Conservation (phyloP, 345 rosid species). For the Trapa incisa region DNA sequence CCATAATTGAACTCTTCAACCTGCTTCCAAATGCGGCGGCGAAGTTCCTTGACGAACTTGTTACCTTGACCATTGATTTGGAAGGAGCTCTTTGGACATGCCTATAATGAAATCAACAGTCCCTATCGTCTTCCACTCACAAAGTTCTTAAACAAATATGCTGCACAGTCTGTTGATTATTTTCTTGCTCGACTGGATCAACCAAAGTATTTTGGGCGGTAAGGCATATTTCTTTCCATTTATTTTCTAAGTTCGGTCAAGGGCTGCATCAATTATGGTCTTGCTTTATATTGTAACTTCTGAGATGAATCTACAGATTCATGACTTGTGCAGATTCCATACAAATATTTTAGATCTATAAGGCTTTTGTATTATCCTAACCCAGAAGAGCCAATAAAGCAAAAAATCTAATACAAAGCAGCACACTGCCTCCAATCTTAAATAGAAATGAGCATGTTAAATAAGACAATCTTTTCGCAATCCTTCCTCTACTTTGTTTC, state of each 20-base stretch:
- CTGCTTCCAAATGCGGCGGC: conserved; percentile 95
- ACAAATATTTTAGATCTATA: background rate
- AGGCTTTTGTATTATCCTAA: background rate
- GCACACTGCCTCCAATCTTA: background rate
- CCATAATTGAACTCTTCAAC: conserved; percentile 97
- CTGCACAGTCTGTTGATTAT: conserved; percentile 88
- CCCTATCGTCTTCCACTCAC: conserved; percentile 96
- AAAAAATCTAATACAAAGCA: background rate
- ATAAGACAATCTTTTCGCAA: no score
- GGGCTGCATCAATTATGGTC: background rate
- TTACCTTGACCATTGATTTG: conserved; percentile 79
- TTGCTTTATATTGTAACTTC: background rate
- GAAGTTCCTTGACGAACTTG: conserved; percentile 92
- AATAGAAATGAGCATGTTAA: no score
- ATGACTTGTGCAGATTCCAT: no score
- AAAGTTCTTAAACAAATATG: conserved; percentile 83
- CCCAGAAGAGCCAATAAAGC: background rate
- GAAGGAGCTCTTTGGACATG: conserved; percentile 91
- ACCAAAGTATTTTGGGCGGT: conserved; percentile 91
- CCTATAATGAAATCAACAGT: conserved; percentile 90
- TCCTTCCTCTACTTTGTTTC: background rate
- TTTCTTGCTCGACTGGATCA: conserved; percentile 84
- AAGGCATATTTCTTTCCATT: conserved; percentile 13
- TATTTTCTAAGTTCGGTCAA: background rate
- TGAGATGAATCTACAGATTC: background rate